phyloP scores from a whole-genome alignment of 345 rosid species.

The Arabis hirsuta region DNA sequence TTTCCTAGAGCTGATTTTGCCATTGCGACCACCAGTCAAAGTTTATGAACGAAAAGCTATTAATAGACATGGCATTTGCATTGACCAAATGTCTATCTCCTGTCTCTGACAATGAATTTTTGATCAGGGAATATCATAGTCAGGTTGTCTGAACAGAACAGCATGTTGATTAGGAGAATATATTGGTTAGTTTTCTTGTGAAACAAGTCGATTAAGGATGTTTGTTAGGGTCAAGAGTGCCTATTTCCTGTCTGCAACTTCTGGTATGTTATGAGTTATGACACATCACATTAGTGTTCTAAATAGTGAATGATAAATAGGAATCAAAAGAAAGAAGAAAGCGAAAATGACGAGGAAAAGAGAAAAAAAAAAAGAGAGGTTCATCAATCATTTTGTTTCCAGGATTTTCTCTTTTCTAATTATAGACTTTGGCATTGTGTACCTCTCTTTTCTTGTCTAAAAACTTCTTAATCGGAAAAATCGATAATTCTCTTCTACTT shows the following conservation, averaged over 20 bases:
- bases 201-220: constrained; percentile 1
- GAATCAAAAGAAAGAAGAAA: constrained; percentile 3
- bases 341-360: constrained; percentile 23
- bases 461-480: constrained; percentile 19
- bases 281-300: neutral
- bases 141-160: neutral
- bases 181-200: neutral
- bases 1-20: constrained; percentile 26
- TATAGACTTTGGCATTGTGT: constrained; percentile 24
- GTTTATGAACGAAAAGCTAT: neutral
- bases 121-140: neutral
- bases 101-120: neutral
- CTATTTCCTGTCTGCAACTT: constrained; percentile 4
- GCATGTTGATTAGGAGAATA: constrained; percentile 3
- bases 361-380: constrained; percentile 24
- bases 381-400: constrained; percentile 18
- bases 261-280: neutral
- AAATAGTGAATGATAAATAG: neutral
- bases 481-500: neutral
- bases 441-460: constrained; percentile 40
- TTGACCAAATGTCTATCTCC: constrained; percentile 9
- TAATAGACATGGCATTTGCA: neutral
- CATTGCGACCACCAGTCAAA: constrained; percentile 10
- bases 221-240: neutral
- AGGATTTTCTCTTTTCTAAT: constrained; percentile 23